phyloP scores from a whole-genome alignment of 2,329 filamentous ascomycete species.

The Colletotrichum graminicola region DNA sequence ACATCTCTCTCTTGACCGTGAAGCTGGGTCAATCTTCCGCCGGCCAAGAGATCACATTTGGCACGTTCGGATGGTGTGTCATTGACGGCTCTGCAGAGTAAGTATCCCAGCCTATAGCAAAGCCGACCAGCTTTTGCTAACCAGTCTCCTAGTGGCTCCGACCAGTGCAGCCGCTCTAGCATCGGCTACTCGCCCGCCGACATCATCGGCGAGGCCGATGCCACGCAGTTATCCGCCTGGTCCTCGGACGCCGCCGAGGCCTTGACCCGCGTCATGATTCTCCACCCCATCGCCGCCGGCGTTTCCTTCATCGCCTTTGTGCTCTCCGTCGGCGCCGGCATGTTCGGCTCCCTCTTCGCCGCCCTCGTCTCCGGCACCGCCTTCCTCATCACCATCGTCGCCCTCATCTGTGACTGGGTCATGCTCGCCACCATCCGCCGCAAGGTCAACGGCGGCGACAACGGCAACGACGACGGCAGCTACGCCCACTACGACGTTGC shows the following conservation, averaged over 20 bases:
- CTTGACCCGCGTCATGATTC: constrained; percentile 70
- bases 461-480: constrained; percentile 50
- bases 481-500: constrained; percentile 68
- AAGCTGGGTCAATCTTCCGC: constrained; percentile 55
- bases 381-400: constrained; percentile 62
- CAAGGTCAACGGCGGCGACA: constrained; percentile 62
- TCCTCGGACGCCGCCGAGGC: constrained; percentile 59
- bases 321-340: constrained; percentile 63
- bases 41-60: constrained; percentile 62
- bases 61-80: constrained; percentile 71
- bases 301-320: constrained; percentile 71
- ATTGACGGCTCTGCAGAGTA: constrained; percentile 46
- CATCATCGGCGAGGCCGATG: constrained; percentile 56
- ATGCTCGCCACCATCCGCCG: constrained; percentile 66
- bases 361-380: constrained; percentile 62
- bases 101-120: constrained; percentile 8
- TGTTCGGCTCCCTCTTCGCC: constrained; percentile 65
- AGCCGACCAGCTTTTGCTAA: not conserved
- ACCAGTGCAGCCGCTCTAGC: constrained; percentile 60
- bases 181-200: constrained; percentile 69
- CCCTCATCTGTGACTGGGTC: constrained; percentile 69
- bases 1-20: constrained; percentile 67
- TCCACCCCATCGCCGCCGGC: constrained; percentile 71
- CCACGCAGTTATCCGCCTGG: constrained; percentile 56
- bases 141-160: constrained; percentile 48